phyloP scores from a whole-genome alignment of 2,329 filamentous ascomycete species.

The Monosporascus sp. region DNA sequence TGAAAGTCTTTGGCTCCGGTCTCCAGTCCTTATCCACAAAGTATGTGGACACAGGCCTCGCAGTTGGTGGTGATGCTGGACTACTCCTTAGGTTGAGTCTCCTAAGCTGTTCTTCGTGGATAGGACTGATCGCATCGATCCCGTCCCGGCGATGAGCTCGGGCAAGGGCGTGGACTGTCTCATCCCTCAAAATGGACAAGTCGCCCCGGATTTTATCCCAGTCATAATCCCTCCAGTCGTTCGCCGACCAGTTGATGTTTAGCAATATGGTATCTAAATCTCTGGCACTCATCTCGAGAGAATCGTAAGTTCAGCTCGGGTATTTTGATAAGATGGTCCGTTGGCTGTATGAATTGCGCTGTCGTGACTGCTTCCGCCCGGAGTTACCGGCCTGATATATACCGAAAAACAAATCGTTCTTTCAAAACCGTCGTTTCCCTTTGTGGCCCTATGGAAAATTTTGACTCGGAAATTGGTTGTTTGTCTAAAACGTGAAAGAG shows the following conservation, averaged over 20 bases:
- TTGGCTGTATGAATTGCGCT: neutral
- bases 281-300: neutral
- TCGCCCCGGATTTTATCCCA: neutral
- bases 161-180: neutral
- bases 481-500: no score
- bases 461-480: no score
- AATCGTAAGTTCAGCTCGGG: neutral
- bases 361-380: no score
- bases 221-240: neutral
- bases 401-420: no score
- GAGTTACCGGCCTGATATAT: no score
- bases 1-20: neutral
- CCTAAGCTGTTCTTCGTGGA: neutral
- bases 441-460: no score
- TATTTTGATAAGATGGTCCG: neutral
- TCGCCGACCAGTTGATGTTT: neutral
- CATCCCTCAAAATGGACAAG: neutral
- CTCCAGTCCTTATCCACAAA: neutral
- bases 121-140: neutral
- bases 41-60: neutral
- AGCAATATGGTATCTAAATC: neutral
- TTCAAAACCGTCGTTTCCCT: no score
- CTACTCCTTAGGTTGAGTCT: neutral
- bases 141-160: neutral
- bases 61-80: neutral